These are phyloP conservation scores for Rhizophagus sp. DNA, from an alignment of 192 early-diverging fungal species.

Conservation along the genomic window DNA sequence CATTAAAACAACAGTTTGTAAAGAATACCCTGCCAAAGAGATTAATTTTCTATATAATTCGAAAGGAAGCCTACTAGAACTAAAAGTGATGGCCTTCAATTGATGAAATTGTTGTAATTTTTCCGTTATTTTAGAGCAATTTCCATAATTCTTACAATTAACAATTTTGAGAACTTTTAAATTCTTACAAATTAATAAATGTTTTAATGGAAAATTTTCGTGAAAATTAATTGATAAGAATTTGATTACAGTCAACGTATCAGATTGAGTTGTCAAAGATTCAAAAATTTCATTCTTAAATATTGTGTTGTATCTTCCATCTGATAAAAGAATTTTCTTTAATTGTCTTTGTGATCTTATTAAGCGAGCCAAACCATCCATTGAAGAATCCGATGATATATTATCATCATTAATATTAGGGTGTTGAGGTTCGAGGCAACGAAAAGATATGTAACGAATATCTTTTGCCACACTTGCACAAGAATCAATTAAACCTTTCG, in stretches of 20 bases:
- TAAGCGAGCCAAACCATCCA: not conserved
- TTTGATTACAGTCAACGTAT: not conserved
- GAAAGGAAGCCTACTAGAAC: not conserved
- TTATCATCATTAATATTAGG: not conserved
- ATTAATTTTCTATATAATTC: not conserved
- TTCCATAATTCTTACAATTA: not conserved
- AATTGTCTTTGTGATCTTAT: not conserved
- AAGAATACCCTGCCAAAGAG: not conserved
- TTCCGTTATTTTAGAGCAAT: not conserved
- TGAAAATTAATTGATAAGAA: not conserved
- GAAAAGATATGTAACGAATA: not conserved
- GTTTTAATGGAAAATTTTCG: not conserved
- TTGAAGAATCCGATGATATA: not conserved
- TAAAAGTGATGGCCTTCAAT: not conserved
- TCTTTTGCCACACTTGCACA: not conserved
- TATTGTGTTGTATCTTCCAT: not conserved
- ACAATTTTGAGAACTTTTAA: not conserved
- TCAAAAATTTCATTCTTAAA: not conserved
- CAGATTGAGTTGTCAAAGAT: not conserved
- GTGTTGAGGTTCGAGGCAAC: not conserved
- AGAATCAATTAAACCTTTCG: not conserved
- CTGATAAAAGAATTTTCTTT: not conserved
- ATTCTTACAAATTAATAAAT: not conserved
- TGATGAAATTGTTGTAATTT: not conserved
- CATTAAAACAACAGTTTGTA: not conserved